Evolutionary conservation across 163 green algal species (phyloP).

Genomic region (Smithsoniella earleae): DNA sequence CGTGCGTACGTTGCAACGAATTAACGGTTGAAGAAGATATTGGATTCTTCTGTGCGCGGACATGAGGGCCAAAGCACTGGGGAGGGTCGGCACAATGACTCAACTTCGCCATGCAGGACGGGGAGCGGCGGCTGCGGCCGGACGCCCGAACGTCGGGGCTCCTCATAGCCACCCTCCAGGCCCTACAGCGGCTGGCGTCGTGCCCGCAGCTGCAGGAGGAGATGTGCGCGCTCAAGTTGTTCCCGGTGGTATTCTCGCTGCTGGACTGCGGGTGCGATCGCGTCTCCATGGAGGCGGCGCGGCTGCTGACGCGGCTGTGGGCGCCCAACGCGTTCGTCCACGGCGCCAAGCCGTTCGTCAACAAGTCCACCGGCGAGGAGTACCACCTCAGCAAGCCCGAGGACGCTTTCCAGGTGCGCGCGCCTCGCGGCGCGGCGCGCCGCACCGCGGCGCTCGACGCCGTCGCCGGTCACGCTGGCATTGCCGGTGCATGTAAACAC

Average conservation of each 20-base stretch:
- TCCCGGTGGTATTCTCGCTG: slow-evolving; percentile 17
- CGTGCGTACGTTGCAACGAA: background rate
- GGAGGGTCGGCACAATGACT: background rate
- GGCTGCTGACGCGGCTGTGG: slow-evolving; percentile 11
- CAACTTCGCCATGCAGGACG: background rate
- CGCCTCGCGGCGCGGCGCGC: too few relatives aligned
- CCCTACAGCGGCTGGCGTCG: slow-evolving; percentile 23
- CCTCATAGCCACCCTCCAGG: slow-evolving; percentile 22
- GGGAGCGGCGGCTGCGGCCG: slow-evolving; percentile 25
- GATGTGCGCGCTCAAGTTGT: slow-evolving; percentile 10
- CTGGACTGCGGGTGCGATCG: slow-evolving; percentile 28
- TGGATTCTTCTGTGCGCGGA: background rate
- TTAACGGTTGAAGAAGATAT: background rate
- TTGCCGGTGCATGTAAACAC: too few relatives aligned
- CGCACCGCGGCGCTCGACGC: too few relatives aligned
- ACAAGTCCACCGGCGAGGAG: slow-evolving; percentile 27
- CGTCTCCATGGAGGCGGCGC: slow-evolving; percentile 18
- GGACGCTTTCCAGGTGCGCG: slow-evolving; percentile 23
- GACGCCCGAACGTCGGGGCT: slow-evolving; percentile 12
- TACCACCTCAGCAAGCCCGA: slow-evolving; percentile 29
- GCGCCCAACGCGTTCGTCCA: slow-evolving; percentile 1
- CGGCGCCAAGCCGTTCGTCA: slow-evolving; percentile 24
- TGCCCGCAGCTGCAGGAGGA: slow-evolving; percentile 30
- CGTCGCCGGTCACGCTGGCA: too few relatives aligned
- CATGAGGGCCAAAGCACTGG: too few relatives aligned